Percentiles rank a stretch among this genome's conserved stretches.
Conservation (phyloP, 192 early-diverging fungal species). For the Kappamyces sp. region DNA sequence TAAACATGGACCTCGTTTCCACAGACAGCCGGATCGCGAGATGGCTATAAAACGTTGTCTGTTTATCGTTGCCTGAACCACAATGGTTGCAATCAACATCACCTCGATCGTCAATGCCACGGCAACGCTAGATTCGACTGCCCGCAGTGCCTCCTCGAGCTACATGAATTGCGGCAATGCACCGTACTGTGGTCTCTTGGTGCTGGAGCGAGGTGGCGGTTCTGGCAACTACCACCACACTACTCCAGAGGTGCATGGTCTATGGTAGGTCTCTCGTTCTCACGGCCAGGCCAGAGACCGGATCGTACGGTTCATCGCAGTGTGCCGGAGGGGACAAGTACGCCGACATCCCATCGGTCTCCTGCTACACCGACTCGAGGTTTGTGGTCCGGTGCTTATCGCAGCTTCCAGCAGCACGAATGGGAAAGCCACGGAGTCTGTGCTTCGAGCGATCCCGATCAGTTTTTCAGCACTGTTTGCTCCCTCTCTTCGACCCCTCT, state of each 20-base stretch:
- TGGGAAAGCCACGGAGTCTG: slow-evolving; percentile 14
- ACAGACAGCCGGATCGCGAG: no score
- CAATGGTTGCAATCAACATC: no score
- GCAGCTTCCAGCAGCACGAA: slow-evolving; percentile 7
- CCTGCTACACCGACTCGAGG: slow-evolving; percentile 5
- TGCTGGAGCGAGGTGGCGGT: slow-evolving; percentile 4
- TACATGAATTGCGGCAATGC: slow-evolving; percentile 8
- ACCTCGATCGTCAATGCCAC: no score
- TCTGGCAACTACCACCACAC: slow-evolving; percentile 5
- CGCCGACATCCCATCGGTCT: not conserved
- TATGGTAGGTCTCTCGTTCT: no score
- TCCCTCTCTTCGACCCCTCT: not conserved
- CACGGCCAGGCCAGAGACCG: slow-evolving; percentile 4
- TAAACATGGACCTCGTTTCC: no score
- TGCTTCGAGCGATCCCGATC: not conserved
- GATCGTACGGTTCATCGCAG: not conserved
- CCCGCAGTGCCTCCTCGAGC: no score
- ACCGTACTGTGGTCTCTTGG: slow-evolving; percentile 8
- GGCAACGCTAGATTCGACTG: no score
- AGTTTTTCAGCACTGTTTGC: slow-evolving; percentile 10
- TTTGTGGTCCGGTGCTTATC: no score
- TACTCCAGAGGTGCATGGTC: slow-evolving; percentile 9
- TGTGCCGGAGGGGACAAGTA: slow-evolving; percentile 7
- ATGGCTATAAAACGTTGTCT: no score
- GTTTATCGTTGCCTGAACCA: no score